These are phyloP conservation scores for Kregervanrija fluxuum DNA, from an alignment of 805 yeast species.

Conservation along the genomic window DNA sequence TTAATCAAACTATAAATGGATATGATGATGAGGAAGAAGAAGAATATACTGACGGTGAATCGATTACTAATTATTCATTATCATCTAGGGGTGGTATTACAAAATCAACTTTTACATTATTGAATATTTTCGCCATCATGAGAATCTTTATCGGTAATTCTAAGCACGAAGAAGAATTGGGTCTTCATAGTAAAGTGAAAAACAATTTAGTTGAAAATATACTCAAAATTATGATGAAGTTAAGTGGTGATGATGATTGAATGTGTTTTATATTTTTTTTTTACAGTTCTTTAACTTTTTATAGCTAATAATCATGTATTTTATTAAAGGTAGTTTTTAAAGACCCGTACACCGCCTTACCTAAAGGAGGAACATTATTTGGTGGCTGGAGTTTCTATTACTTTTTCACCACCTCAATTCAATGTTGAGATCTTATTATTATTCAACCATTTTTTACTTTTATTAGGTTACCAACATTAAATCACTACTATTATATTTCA, in stretches of 20 bases:
- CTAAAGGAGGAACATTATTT: background rate
- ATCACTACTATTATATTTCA: no score
- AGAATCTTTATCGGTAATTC: conserved; percentile 25
- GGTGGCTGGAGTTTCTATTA: background rate
- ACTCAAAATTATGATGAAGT: conserved; percentile 16
- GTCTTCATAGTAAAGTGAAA: conserved; percentile 11
- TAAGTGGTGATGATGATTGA: conserved; percentile 13
- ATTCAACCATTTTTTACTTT: no score
- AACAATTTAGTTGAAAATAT: conserved; percentile 20
- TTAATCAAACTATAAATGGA: conserved; percentile 7
- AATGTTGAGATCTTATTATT: no score
- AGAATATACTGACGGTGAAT: background rate
- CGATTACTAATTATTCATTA: background rate
- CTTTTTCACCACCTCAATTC: background rate
- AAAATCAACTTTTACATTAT: conserved; percentile 19
- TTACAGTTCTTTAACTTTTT: background rate
- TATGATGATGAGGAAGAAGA: conserved; percentile 5
- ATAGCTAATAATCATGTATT: background rate
- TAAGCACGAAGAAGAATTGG: conserved; percentile 9
- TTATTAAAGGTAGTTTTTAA: no score
- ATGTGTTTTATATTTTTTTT: background rate
- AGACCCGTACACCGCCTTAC: no score
- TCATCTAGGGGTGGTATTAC: conserved; percentile 10
- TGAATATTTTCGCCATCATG: conserved; percentile 24
- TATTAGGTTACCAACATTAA: no score